A percentile compares a stretch with the other conserved stretches of the same genome.
These are phyloP conservation scores for Talaromyces nanjingensis DNA, from an alignment of 495 filamentous ascomycete genomes.

Conservation along the genomic window DNA sequence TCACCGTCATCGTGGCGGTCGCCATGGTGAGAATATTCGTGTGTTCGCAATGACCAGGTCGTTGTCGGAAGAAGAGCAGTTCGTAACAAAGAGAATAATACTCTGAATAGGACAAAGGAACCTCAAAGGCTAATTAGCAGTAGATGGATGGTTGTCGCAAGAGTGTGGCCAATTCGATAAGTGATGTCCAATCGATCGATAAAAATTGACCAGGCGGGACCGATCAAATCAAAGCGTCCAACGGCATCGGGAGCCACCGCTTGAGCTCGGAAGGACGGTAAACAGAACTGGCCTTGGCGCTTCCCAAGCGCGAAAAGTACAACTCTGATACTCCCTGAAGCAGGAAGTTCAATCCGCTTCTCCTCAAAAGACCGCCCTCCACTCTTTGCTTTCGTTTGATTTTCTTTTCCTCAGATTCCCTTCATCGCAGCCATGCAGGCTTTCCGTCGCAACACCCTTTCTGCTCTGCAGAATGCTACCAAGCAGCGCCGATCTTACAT, in stretches of 20 bases:
- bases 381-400: conserved; percentile 2
- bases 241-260: conserved; percentile 6
- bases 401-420: conserved; percentile 17
- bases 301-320: conserved; percentile 7
- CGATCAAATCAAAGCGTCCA: neutral
- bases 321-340: neutral
- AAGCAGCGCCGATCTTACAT: conserved; percentile 60
- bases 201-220: conserved; percentile 6
- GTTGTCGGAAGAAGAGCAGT: neutral
- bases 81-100: neutral
- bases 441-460: conserved; percentile 43
- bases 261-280: conserved; percentile 5
- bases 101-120: neutral
- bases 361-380: neutral
- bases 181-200: neutral
- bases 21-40: conserved; percentile 41
- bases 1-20: conserved; percentile 54
- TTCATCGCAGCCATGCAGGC: conserved; percentile 43
- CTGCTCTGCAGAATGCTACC: conserved; percentile 42
- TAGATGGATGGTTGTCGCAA: neutral
- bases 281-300: neutral
- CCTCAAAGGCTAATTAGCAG: neutral
- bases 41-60: neutral
- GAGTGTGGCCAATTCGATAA: neutral
- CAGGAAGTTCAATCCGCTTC: neutral